These are phyloP conservation scores for Aspergillus ustus DNA, from an alignment of 2,329 filamentous ascomycete genomes.

Conservation along the genomic window DNA sequence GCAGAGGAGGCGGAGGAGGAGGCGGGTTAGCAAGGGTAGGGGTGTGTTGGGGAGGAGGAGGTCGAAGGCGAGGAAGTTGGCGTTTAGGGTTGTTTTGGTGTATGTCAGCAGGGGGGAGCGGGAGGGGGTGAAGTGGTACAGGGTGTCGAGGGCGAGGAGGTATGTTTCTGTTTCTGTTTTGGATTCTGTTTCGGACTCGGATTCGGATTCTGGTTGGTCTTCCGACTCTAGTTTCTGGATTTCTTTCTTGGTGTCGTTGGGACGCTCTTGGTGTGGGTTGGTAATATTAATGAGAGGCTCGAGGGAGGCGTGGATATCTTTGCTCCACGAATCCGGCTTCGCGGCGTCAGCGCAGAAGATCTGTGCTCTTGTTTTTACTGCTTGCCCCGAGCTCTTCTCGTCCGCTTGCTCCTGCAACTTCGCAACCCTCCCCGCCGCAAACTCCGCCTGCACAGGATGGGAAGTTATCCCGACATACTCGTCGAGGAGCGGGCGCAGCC, in stretches of 20 bases:
- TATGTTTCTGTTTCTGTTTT: slow-evolving; percentile 41
- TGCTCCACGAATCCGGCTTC: slow-evolving; percentile 50
- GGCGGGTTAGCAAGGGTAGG: slow-evolving; percentile 28
- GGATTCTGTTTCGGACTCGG: too few species aligned
- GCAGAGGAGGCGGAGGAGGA: slow-evolving; percentile 51
- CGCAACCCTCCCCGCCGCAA: slow-evolving; percentile 29
- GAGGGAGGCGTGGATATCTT: slow-evolving; percentile 26
- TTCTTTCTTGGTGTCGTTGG: not conserved
- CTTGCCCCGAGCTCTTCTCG: not conserved
- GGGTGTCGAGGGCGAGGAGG: slow-evolving; percentile 60
- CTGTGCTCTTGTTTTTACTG: slow-evolving; percentile 4
- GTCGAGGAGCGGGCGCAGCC: slow-evolving; percentile 34
- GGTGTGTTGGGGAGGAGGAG: slow-evolving; percentile 44
- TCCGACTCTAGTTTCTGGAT: not conserved
- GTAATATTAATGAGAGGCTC: not conserved
- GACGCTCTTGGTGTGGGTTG: not conserved
- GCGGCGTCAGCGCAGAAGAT: slow-evolving; percentile 59
- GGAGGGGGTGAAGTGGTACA: slow-evolving; percentile 63
- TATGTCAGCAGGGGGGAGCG: slow-evolving; percentile 53
- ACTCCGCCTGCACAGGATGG: slow-evolving; percentile 50
- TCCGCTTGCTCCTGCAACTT: not conserved
- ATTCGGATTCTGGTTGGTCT: not conserved
- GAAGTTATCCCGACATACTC: slow-evolving; percentile 61
- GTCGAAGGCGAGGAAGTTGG: slow-evolving; percentile 62
- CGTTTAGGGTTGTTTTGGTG: slow-evolving; percentile 47